Evolutionary conservation across 805 yeast species (phyloP).

Genomic region (Saccharomycopsis oosterbeekiorum): DNA sequence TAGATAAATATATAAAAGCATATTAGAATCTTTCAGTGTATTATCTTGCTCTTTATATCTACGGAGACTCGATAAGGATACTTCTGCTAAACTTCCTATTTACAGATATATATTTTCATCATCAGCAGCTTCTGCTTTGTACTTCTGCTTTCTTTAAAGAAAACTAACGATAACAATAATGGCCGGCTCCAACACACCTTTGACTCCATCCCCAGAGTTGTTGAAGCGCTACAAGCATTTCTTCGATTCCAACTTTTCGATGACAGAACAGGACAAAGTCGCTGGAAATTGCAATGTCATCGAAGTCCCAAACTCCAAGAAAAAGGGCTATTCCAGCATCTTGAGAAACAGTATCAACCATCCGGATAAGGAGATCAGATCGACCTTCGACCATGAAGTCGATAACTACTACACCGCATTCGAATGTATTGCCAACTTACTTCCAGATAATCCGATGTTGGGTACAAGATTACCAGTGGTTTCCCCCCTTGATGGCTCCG

Average conservation of each 20-base stretch:
- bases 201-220: not conserved
- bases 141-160: no score
- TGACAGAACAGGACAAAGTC: not conserved
- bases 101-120: no score
- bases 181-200: not conserved
- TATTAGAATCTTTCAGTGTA: no score
- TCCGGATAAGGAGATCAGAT: slow-evolving; percentile 23
- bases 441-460: slow-evolving; percentile 33
- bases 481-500: no score
- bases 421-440: slow-evolving; percentile 30
- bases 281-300: slow-evolving; percentile 17
- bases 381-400: slow-evolving; percentile 34
- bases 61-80: no score
- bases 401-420: slow-evolving; percentile 38
- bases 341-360: slow-evolving; percentile 30
- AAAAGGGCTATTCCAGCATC: slow-evolving; percentile 35
- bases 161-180: not conserved
- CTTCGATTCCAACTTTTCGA: not conserved
- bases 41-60: no score
- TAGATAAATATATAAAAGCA: no score
- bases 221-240: not conserved
- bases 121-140: no score
- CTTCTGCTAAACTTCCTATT: no score
- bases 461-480: slow-evolving; percentile 31
- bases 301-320: slow-evolving; percentile 29